Conservation (phyloP, 2,329 filamentous ascomycete genomes). For the Tolypocladium endophyticum region DNA sequence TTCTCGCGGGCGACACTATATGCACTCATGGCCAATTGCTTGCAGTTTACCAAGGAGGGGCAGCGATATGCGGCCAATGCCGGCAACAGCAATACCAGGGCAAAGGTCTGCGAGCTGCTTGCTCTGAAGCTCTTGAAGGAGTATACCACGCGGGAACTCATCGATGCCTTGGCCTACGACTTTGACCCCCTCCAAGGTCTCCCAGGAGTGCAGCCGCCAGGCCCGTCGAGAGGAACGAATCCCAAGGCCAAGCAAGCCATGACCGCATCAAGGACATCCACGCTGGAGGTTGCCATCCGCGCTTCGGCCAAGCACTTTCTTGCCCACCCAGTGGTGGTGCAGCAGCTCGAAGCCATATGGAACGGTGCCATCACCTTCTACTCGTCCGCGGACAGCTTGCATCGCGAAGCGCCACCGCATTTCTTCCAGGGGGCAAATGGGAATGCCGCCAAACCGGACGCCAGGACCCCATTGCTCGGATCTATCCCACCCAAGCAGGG, state of each 20-base stretch:
- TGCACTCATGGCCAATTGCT: constrained; percentile 82
- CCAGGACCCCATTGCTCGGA: constrained; percentile 41
- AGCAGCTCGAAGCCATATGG: constrained; percentile 96
- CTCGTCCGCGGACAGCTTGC: constrained; percentile 74
- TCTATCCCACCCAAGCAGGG: constrained; percentile 19
- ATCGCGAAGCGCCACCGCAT: constrained; percentile 40
- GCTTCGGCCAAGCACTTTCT: constrained; percentile 89
- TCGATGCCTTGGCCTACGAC: constrained; percentile 90
- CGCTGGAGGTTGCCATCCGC: constrained; percentile 84
- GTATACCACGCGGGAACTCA: constrained; percentile 78
- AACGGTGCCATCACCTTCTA: constrained; percentile 92
- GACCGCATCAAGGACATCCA: constrained; percentile 69
- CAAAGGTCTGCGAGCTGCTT: constrained; percentile 81
- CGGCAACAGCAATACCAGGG: constrained; percentile 72
- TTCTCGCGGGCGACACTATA: constrained; percentile 82
- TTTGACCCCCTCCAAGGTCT: constrained; percentile 87
- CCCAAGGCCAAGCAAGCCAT: constrained; percentile 34
- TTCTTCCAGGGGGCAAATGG: constrained; percentile 12
- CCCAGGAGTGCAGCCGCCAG: constrained; percentile 32
- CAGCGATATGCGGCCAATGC: constrained; percentile 74
- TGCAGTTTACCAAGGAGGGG: constrained; percentile 85
- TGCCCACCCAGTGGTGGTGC: constrained; percentile 81
- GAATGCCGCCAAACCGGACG: constrained; percentile 24
- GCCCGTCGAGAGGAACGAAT: constrained; percentile 19
- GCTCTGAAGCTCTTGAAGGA: constrained; percentile 86